A percentile compares a stretch with the other conserved stretches of the same genome.
Conservation (phyloP, 495 filamentous ascomycete species). For the Penicillium paradoxum region DNA sequence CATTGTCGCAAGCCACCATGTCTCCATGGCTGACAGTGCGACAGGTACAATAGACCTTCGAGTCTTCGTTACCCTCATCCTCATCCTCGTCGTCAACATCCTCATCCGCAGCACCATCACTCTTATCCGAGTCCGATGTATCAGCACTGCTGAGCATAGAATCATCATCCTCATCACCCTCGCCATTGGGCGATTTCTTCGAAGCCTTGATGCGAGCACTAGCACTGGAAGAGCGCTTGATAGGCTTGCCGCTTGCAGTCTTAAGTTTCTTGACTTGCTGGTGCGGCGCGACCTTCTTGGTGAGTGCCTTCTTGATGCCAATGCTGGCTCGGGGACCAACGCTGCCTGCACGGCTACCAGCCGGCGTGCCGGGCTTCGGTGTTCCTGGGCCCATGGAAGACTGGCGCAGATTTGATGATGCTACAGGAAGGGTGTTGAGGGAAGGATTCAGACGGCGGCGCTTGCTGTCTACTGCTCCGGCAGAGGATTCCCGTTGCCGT, state of each 20-base stretch:
- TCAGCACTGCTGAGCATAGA: constrained; percentile 51
- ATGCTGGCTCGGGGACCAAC: constrained; percentile 53
- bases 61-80: constrained; percentile 83
- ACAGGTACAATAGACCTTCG: constrained; percentile 87
- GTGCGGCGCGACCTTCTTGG: constrained; percentile 64
- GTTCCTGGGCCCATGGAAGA: constrained; percentile 79
- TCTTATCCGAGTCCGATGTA: constrained; percentile 46
- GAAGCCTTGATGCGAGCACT: constrained; percentile 39
- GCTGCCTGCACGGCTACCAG: constrained; percentile 61
- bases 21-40: constrained; percentile 90
- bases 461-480: constrained; percentile 67
- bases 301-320: constrained; percentile 47
- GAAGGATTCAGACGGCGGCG: constrained; percentile 64
- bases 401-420: constrained; percentile 73
- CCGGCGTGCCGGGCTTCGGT: constrained; percentile 71
- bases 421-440: constrained; percentile 58
- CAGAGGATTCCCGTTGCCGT: constrained; percentile 70
- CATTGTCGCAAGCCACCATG: constrained; percentile 98
- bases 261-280: constrained; percentile 56
- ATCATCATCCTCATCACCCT: constrained; percentile 63
- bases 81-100: constrained; percentile 67
- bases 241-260: constrained; percentile 46
- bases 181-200: constrained; percentile 58
- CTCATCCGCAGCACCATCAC: constrained; percentile 39
- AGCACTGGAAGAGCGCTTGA: constrained; percentile 49